A percentile compares a stretch with the other conserved stretches of the same genome.
These are phyloP conservation scores for Trametes pubescens DNA, from an alignment of 1,284 basidiomycete genomes.

Conservation along the genomic window DNA sequence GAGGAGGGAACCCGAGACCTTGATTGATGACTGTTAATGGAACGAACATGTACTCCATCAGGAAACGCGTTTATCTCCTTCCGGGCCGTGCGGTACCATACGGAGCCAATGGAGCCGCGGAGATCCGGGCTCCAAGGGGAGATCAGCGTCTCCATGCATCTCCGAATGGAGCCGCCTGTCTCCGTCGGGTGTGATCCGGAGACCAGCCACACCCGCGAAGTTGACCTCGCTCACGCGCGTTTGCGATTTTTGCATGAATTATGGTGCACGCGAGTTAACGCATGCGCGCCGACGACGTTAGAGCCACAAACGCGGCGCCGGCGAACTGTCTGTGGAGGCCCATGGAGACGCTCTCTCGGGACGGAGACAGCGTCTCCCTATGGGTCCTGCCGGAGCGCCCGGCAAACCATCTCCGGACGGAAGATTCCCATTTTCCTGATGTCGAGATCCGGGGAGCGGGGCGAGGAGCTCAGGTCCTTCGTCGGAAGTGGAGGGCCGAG, in stretches of 20 bases:
- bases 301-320: background rate
- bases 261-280: background rate
- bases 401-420: background rate
- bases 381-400: background rate
- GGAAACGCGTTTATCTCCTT: too few species aligned
- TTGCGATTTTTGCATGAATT: background rate
- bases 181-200: background rate
- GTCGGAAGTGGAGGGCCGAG: conserved; percentile 27
- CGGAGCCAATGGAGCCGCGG: background rate
- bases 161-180: background rate
- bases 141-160: background rate
- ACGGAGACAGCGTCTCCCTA: background rate
- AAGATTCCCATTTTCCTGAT: background rate
- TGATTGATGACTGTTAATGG: conserved; percentile 40
- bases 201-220: background rate
- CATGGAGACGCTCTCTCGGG: background rate
- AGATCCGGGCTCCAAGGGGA: background rate
- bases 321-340: background rate
- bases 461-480: conserved; percentile 38
- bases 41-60: conserved; percentile 45
- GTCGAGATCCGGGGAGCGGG: conserved; percentile 48
- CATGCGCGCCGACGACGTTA: background rate
- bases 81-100: background rate
- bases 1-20: conserved; percentile 29
- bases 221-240: background rate